phyloP scores from a whole-genome alignment of 495 filamentous ascomycete species.

The Immersiella caudata region DNA sequence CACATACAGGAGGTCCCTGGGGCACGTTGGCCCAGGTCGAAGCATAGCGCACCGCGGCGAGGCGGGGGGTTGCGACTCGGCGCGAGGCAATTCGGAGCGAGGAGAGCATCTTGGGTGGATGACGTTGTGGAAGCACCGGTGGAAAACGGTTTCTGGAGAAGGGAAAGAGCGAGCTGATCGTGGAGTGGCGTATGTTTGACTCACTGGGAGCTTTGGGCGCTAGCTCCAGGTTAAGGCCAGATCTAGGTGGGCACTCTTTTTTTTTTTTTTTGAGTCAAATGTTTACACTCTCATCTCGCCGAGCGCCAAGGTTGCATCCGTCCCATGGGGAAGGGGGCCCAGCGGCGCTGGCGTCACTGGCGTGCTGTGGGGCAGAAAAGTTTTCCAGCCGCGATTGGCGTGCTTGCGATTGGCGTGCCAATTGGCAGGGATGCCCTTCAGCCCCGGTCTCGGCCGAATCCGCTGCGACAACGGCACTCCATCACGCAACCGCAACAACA shows the following conservation, averaged over 20 bases:
- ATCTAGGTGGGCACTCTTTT: background rate
- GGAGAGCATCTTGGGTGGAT: conserved; percentile 34
- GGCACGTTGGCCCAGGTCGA: conserved; percentile 89
- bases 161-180: background rate
- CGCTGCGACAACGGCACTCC: background rate
- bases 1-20: conserved; percentile 88
- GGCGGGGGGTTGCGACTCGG: conserved; percentile 40
- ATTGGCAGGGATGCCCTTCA: background rate
- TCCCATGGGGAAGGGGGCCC: conserved; percentile 1
- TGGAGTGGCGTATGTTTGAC: background rate
- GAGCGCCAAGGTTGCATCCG: conserved; percentile 12
- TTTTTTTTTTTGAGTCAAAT: conserved; percentile 13
- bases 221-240: conserved; percentile 4
- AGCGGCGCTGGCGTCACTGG: conserved; percentile 8
- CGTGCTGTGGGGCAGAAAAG: background rate
- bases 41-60: conserved; percentile 64
- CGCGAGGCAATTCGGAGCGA: conserved; percentile 41
- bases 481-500: background rate
- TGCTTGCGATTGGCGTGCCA: background rate
- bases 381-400: background rate
- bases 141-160: background rate
- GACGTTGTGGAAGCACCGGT: background rate
- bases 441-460: background rate
- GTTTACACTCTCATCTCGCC: conserved; percentile 5
- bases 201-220: background rate